phyloP scores from a whole-genome alignment of 73 alveolate genomes.

The Blepharisma stoltei region DNA sequence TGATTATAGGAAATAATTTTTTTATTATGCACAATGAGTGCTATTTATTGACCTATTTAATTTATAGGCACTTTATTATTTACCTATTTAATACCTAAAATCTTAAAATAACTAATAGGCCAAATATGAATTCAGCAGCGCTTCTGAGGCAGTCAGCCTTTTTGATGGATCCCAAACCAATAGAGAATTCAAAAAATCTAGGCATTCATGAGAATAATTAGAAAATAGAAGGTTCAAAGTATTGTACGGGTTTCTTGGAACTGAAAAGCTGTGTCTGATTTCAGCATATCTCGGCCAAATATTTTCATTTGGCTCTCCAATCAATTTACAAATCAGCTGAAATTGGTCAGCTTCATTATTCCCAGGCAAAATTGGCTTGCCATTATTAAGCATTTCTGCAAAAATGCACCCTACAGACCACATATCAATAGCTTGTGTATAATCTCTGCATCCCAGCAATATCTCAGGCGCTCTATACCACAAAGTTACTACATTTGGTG shows the following conservation, averaged over 20 bases:
- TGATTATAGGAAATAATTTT: no score
- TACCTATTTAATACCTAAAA: no score
- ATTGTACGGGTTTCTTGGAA: not conserved
- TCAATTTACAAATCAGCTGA: not conserved
- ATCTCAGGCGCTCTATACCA: constrained; percentile 26
- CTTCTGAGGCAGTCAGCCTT: constrained; percentile 29
- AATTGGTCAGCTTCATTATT: not conserved
- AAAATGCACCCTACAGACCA: constrained; percentile 28
- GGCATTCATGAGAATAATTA: not conserved
- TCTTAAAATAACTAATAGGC: no score
- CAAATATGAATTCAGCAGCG: not conserved
- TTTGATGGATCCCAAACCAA: constrained; percentile 23
- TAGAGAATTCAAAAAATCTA: constrained; percentile 5
- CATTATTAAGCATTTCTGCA: constrained; percentile 16
- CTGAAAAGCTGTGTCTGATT: not conserved
- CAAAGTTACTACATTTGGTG: constrained; percentile 34
- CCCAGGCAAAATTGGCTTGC: constrained; percentile 20
- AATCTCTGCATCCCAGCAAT: not conserved
- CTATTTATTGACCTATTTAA: no score
- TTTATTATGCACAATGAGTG: no score
- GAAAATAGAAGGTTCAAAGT: not conserved
- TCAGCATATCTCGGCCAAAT: not conserved
- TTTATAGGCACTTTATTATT: no score
- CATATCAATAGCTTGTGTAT: constrained; percentile 4
- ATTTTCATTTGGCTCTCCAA: not conserved